Conservation (phyloP, 805 yeast species). For the Limtongia smithiae region DNA sequence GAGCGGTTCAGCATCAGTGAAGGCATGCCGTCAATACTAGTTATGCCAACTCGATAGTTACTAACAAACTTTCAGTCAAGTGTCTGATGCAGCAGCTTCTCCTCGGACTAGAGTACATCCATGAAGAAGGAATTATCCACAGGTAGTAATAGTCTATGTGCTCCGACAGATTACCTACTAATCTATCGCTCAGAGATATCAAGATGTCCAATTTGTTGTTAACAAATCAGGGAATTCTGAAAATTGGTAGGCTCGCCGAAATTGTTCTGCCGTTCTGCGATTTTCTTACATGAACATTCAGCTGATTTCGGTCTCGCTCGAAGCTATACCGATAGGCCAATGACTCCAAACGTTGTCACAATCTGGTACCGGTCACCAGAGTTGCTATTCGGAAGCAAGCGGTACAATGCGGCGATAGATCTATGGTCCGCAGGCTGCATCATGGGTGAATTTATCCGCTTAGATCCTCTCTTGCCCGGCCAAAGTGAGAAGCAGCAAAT, state of each 20-base stretch:
- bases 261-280: background rate
- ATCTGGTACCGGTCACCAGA: constrained; percentile 98
- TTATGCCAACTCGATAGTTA: too few species aligned
- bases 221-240: constrained; percentile 18
- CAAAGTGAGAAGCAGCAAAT: constrained; percentile 80
- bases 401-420: constrained; percentile 84
- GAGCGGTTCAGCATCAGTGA: constrained; percentile 20
- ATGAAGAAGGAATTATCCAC: constrained; percentile 16
- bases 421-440: constrained; percentile 97
- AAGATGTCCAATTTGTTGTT: constrained; percentile 27
- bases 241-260: constrained; percentile 13
- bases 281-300: background rate
- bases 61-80: constrained; percentile 5
- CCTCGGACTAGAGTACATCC: constrained; percentile 25
- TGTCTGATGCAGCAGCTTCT: constrained; percentile 22
- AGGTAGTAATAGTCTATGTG: too few species aligned
- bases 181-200: constrained; percentile 8
- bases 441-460: constrained; percentile 70
- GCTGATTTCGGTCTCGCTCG: constrained; percentile 37
- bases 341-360: constrained; percentile 60
- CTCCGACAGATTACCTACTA: background rate
- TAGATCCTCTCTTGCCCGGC: constrained; percentile 77
- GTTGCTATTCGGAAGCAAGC: constrained; percentile 78
- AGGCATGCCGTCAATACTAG: constrained; percentile 9
- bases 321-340: constrained; percentile 18